phyloP scores from a whole-genome alignment of 2,329 filamentous ascomycete genomes.

The Xylariaceae sp. region DNA sequence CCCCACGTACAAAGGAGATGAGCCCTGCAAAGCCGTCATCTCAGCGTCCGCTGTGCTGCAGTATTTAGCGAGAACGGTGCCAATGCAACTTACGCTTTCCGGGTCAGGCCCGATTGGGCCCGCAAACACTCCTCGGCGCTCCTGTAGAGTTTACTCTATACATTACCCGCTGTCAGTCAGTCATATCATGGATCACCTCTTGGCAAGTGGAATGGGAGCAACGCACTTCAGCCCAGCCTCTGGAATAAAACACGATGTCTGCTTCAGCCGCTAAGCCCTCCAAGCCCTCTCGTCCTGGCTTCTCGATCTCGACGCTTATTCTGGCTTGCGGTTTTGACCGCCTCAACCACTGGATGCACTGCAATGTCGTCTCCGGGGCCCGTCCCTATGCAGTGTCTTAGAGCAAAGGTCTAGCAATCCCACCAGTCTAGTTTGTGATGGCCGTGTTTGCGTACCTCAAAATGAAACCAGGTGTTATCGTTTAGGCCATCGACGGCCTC shows the following conservation, averaged over 20 bases:
- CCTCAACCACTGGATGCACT: slow-evolving; percentile 56
- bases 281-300: slow-evolving; percentile 58
- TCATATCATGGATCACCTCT: background rate
- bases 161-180: slow-evolving; percentile 1
- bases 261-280: slow-evolving; percentile 55
- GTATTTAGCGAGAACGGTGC: slow-evolving; percentile 14
- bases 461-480: slow-evolving; percentile 61
- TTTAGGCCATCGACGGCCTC: slow-evolving; percentile 32
- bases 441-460: slow-evolving; percentile 49
- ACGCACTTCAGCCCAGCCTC: slow-evolving; percentile 64
- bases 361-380: slow-evolving; percentile 54
- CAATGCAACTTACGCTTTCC: slow-evolving; percentile 28
- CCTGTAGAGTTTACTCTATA: slow-evolving; percentile 26
- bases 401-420: background rate
- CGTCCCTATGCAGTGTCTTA: slow-evolving; percentile 47
- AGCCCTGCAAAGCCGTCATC: slow-evolving; percentile 26
- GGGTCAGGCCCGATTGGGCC: slow-evolving; percentile 28
- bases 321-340: slow-evolving; percentile 36
- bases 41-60: slow-evolving; percentile 16
- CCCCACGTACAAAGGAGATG: slow-evolving; percentile 43
- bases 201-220: background rate
- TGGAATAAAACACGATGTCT: slow-evolving; percentile 71
- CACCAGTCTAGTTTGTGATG: slow-evolving; percentile 5
- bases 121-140: slow-evolving; percentile 25
- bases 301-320: slow-evolving; percentile 71